phyloP scores from a whole-genome alignment of 176 grass and related monocot genomes.

The Avena atlantica region DNA sequence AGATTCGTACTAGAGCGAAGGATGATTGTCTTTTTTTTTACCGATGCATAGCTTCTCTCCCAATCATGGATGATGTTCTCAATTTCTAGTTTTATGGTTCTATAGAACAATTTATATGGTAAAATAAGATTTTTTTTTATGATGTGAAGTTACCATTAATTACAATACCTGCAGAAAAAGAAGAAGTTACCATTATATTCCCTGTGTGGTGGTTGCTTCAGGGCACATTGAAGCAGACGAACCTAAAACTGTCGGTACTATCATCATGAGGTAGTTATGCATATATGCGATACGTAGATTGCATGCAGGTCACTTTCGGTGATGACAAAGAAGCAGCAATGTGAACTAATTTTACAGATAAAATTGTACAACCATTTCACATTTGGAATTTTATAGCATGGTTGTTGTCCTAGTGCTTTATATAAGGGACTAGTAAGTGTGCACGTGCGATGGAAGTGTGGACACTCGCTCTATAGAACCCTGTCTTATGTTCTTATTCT shows the following conservation, averaged over 20 bases:
- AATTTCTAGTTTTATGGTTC: neutral
- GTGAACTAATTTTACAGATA: no score
- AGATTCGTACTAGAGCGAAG: conserved; percentile 17
- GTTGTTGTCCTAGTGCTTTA: no score
- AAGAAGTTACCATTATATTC: conserved; percentile 26
- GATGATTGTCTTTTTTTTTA: neutral
- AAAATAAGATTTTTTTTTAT: neutral
- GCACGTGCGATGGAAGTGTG: no score
- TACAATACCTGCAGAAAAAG: neutral
- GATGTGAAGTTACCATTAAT: conserved; percentile 2
- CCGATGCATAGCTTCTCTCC: no score
- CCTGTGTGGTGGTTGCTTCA: conserved; percentile 34
- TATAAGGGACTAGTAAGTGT: no score
- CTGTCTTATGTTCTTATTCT: no score
- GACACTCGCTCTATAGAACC: no score
- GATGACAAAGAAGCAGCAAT: no score
- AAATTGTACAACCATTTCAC: no score
- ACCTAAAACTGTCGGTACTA: conserved; percentile 31
- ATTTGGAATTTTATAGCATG: no score
- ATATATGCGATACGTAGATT: neutral
- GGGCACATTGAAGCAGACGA: conserved; percentile 48
- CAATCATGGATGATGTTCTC: neutral
- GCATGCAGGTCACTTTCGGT: neutral
- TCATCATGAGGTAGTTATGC: conserved; percentile 42
- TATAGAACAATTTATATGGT: conserved; percentile 15